phyloP scores from a whole-genome alignment of 2,329 filamentous ascomycete genomes.

The Aspergillus hortae region DNA sequence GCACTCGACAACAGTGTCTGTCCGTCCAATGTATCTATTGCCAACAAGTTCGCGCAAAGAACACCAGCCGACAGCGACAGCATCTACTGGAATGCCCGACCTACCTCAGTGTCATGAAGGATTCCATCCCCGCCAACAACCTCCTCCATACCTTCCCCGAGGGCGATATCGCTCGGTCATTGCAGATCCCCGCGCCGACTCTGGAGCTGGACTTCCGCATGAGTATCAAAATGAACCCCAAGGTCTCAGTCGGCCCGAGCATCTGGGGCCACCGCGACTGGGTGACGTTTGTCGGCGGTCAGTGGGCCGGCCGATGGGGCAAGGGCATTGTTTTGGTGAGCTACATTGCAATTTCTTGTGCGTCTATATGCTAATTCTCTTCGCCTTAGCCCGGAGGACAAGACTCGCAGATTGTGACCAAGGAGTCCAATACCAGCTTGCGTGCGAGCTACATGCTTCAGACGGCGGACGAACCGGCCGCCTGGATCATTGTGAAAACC shows the following conservation, averaged over 20 bases:
- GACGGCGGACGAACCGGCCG: constrained; percentile 49
- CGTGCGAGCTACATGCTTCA: constrained; percentile 48
- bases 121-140: constrained; percentile 50
- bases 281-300: constrained; percentile 49
- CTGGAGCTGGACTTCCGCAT: constrained; percentile 53
- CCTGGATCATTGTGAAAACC: constrained; percentile 46
- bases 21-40: constrained; percentile 51
- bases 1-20: constrained; percentile 35
- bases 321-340: constrained; percentile 50
- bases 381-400: constrained; percentile 45
- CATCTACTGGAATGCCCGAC: constrained; percentile 48
- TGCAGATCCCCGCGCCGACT: constrained; percentile 45
- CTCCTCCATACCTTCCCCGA: constrained; percentile 50
- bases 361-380: background rate
- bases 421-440: constrained; percentile 45
- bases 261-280: constrained; percentile 51
- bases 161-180: constrained; percentile 46
- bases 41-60: constrained; percentile 49
- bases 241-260: constrained; percentile 44
- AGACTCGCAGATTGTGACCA: constrained; percentile 48
- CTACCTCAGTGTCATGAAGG: constrained; percentile 52
- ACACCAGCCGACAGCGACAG: constrained; percentile 49
- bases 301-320: constrained; percentile 52
- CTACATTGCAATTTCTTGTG: background rate
- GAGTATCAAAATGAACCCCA: constrained; percentile 51